Evolutionary conservation across 1,139 yeast species (phyloP), one percentile per base, ranked within the genome.

Genomic region (Lodderomyces beijingensis): DNA sequence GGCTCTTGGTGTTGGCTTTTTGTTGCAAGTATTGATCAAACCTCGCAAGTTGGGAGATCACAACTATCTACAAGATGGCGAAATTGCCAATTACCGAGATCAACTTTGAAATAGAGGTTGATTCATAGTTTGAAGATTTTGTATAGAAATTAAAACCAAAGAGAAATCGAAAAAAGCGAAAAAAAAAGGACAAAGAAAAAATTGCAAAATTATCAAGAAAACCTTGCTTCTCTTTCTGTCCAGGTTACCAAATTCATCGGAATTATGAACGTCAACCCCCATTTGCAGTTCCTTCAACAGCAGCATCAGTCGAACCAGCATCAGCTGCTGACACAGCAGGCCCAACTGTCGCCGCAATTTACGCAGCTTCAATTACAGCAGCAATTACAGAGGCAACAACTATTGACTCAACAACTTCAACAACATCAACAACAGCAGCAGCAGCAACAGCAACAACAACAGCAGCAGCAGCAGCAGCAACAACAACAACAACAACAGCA

Each of bases 21-120:
- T 70, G 39, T 50, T 62, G 25, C 74, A 73, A 38, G 72, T 73
- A 47, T 50, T 74, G 36, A 53, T 73, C 37, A 65, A 64, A 41
- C 74, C 74, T 19, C 50, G 73, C 33, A 53, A 67, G 35, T 49
- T 66, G 12, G 74, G 74, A 1, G 74, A 67, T 35, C 74, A 68
- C 43, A 63, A 63, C 36, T 68, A 59, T 41, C 52, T 68, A 34
- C 69, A 62, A 33, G 53, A 51, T 7, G 40, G 36, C 18, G 41
- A 40, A 10, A 35, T 38, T 1, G 41, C 50, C 3, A 43, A 32
- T 20, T 46, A 53, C 33, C 47, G 63, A 46, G 62, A 57, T 18
- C 63, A 57, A 32, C 43, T 57, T 32, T 57, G 21, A 19, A 19
- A 19, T 19, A 19, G 21, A n/a, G n/a, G n/a, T n/a, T n/a, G n/a